These are phyloP conservation scores for Colletotrichum orbiculare DNA, from an alignment of 2,329 filamentous ascomycete genomes.

Conservation along the genomic window DNA sequence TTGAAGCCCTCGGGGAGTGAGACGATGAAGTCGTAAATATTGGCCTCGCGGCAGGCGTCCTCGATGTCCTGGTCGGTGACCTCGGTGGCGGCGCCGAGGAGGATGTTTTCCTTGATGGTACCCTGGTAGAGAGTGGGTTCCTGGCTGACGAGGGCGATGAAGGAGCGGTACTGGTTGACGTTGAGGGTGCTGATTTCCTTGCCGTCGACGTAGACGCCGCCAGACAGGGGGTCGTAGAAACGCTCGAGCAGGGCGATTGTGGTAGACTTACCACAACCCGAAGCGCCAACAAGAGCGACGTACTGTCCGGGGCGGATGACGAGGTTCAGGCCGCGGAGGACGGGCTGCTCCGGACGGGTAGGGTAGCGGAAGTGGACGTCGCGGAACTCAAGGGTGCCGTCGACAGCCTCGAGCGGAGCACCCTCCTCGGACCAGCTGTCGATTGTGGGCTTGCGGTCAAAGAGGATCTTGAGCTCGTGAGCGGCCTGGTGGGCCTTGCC, in stretches of 20 bases:
- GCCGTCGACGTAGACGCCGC: conserved; percentile 84
- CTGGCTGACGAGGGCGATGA: conserved; percentile 89
- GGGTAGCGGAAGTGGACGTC: conserved; percentile 96
- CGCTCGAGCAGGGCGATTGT: conserved; percentile 92
- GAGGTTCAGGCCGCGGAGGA: conserved; percentile 85
- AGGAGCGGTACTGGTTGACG: conserved; percentile 85
- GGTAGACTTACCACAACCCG: conserved; percentile 93
- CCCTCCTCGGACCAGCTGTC: conserved; percentile 84
- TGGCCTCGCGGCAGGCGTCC: conserved; percentile 86
- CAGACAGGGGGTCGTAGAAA: conserved; percentile 90
- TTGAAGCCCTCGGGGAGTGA: conserved; percentile 87
- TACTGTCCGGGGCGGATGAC: conserved; percentile 82
- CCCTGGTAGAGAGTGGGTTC: conserved; percentile 96
- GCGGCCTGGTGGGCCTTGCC: conserved; percentile 91
- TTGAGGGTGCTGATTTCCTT: conserved; percentile 85
- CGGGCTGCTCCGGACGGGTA: conserved; percentile 89
- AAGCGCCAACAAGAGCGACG: conserved; percentile 91
- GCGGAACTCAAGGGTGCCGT: conserved; percentile 88
- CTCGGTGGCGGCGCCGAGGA: conserved; percentile 77
- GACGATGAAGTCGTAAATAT: conserved; percentile 92
- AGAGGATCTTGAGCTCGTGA: conserved; percentile 81
- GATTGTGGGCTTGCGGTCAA: conserved; percentile 84
- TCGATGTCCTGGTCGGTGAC: conserved; percentile 79
- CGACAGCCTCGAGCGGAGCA: conserved; percentile 68
- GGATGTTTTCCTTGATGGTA: conserved; percentile 88